phyloP scores from a whole-genome alignment of 306 rosid genomes.

The Vigna trinervia region DNA sequence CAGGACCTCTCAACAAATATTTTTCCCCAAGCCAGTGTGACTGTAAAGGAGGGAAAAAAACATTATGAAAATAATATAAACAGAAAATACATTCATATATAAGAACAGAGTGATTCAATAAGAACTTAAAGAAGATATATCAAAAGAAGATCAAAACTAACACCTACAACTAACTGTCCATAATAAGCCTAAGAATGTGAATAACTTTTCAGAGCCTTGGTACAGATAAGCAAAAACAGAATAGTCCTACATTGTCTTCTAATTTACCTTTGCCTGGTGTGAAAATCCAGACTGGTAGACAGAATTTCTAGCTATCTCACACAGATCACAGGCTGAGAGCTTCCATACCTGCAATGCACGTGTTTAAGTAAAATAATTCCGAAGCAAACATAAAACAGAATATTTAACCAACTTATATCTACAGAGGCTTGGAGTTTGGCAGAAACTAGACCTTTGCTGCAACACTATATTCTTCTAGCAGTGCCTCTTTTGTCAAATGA shows the following conservation, averaged over 20 bases:
- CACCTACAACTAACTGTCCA: not conserved
- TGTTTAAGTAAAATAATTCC: slow-evolving; percentile 18
- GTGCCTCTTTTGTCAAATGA: slow-evolving; percentile 59
- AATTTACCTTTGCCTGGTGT: slow-evolving; percentile 72
- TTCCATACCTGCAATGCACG: slow-evolving; percentile 75
- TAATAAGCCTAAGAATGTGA: not conserved
- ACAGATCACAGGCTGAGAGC: slow-evolving; percentile 83
- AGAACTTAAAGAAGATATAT: slow-evolving; percentile 12
- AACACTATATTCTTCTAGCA: slow-evolving; percentile 61
- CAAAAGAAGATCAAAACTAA: not conserved
- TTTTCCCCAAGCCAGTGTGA: slow-evolving; percentile 78
- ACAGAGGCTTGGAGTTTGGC: not conserved
- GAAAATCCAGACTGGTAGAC: slow-evolving; percentile 95
- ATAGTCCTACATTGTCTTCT: slow-evolving; percentile 4
- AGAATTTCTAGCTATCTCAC: slow-evolving; percentile 88
- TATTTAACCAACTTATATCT: slow-evolving; percentile 25
- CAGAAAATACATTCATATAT: slow-evolving; percentile 22
- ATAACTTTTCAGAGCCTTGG: not conserved
- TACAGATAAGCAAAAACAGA: not conserved
- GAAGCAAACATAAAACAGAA: slow-evolving; percentile 32
- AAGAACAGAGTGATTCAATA: not conserved
- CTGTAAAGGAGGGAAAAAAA: slow-evolving; percentile 50
- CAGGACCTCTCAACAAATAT: slow-evolving; percentile 71
- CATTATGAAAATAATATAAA: not conserved
- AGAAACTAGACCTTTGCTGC: slow-evolving; percentile 54